phyloP scores from a whole-genome alignment of 352 stramenopile species.

The Saprolegnia diclina region DNA sequence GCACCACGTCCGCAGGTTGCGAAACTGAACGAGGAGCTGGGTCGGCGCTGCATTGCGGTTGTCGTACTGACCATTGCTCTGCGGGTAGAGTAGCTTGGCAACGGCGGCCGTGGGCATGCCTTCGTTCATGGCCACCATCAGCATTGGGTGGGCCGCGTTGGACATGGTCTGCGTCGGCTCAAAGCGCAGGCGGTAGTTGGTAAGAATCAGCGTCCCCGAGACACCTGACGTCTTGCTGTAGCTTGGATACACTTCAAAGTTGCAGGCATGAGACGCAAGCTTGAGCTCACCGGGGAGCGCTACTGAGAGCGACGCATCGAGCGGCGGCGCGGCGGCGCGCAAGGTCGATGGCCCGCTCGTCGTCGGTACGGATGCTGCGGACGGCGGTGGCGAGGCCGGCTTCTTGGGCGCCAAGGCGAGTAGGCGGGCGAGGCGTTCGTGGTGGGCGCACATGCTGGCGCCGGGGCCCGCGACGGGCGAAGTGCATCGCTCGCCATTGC shows the following conservation, averaged over 20 bases:
- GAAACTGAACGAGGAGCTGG: constrained; percentile 73
- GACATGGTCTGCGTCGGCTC: constrained; percentile 40
- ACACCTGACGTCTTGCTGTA: constrained; percentile 40
- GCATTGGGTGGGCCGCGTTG: constrained; percentile 43
- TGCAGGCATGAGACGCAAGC: constrained; percentile 37
- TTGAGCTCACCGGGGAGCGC: constrained; percentile 44
- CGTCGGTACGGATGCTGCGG: neutral
- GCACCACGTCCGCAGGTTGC: constrained; percentile 65
- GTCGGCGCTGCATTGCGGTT: constrained; percentile 35
- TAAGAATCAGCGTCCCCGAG: constrained; percentile 53
- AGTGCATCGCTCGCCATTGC: constrained; percentile 60
- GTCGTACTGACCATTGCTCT: constrained; percentile 23
- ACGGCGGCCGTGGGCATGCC: constrained; percentile 60
- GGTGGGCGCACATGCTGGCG: constrained; percentile 58
- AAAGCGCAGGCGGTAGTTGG: constrained; percentile 65
- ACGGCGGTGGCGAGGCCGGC: constrained; percentile 22
- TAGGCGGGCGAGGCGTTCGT: constrained; percentile 69
- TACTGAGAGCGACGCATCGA: constrained; percentile 13
- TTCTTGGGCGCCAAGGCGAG: constrained; percentile 71
- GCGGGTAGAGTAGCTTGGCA: constrained; percentile 65
- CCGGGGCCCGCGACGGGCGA: constrained; percentile 38
- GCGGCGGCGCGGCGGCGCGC: constrained; percentile 1
- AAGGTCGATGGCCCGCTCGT: constrained; percentile 6
- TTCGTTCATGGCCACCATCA: constrained; percentile 48
- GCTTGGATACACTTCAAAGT: constrained; percentile 50